phyloP scores from a whole-genome alignment of 2,329 filamentous ascomycete genomes.

The Neocucurbitaria cava region DNA sequence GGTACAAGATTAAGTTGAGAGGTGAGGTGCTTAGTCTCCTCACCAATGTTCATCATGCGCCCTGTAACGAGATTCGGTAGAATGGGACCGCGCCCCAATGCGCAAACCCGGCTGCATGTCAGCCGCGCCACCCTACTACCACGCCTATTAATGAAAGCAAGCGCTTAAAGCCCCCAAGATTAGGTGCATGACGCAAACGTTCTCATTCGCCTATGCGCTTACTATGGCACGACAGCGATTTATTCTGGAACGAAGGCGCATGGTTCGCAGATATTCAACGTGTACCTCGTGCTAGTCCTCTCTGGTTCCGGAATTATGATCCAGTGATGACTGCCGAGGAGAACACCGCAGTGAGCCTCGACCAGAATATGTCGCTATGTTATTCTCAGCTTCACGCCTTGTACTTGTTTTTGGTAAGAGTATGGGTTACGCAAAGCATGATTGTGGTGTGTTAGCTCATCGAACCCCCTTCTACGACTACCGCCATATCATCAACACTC shows the following conservation, averaged over 20 bases:
- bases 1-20: neutral
- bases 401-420: conserved; percentile 9
- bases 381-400: conserved; percentile 16
- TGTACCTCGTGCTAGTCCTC: conserved; percentile 8
- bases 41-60: conserved; percentile 3
- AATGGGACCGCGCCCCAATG: conserved; percentile 7
- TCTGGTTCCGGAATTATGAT: conserved; percentile 1
- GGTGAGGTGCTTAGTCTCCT: neutral
- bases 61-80: conserved; percentile 6
- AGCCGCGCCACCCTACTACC: conserved; percentile 23
- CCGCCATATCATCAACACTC: conserved; percentile 3
- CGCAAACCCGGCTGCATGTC: conserved; percentile 22
- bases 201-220: conserved; percentile 16
- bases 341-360: conserved; percentile 24
- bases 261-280: conserved; percentile 3
- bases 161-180: conserved; percentile 23
- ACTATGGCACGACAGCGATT: conserved; percentile 17
- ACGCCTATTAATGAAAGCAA: conserved; percentile 24
- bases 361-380: conserved; percentile 23
- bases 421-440: neutral
- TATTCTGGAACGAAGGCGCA: conserved; percentile 12
- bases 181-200: conserved; percentile 20
- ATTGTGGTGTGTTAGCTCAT: neutral
- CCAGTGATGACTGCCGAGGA: conserved; percentile 14
- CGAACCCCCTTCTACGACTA: neutral